Evolutionary conservation across 2,329 filamentous ascomycete genomes (phyloP).

Genomic region (Raffaelea ambrosiae): DNA sequence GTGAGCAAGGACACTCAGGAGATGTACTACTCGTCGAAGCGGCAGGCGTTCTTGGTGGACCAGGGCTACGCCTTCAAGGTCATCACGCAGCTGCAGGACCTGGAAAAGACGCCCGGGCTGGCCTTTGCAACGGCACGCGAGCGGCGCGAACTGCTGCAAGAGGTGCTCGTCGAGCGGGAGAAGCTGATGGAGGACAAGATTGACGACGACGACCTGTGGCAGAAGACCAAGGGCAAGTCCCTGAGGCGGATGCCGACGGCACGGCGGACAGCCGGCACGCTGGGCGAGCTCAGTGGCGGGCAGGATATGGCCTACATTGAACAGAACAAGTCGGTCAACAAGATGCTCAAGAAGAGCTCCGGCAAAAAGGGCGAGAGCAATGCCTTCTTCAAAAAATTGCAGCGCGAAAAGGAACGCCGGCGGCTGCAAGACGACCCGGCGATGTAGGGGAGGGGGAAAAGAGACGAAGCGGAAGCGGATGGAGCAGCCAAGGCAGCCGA

Average conservation of each 20-base stretch:
- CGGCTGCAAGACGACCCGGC: constrained; percentile 4
- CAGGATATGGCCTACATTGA: constrained; percentile 97
- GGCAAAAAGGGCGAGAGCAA: constrained; percentile 44
- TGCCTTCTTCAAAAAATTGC: constrained; percentile 58
- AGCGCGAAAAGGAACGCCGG: constrained; percentile 48
- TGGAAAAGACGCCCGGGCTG: constrained; percentile 73
- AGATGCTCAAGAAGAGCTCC: constrained; percentile 48
- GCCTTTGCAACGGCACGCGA: constrained; percentile 73
- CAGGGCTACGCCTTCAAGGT: constrained; percentile 99
- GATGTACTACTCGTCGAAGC: constrained; percentile 95
- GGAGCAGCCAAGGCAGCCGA: too few species aligned
- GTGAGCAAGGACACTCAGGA: constrained; percentile 97
- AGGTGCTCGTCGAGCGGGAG: constrained; percentile 75
- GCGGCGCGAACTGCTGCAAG: constrained; percentile 76
- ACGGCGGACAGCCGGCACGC: constrained; percentile 71
- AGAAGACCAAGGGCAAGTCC: constrained; percentile 11
- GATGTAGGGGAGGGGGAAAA: too few species aligned
- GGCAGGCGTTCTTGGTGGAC: constrained; percentile 94
- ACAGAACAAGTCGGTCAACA: constrained; percentile 66
- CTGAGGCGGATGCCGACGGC: constrained; percentile 32
- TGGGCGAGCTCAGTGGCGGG: constrained; percentile 81
- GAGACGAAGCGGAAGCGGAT: too few species aligned
- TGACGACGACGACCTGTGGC: constrained; percentile 29
- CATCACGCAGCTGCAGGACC: constrained; percentile 88
- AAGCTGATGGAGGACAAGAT: constrained; percentile 20